phyloP scores from a whole-genome alignment of 23 red algal species.

The Gracilaria gracilis region DNA sequence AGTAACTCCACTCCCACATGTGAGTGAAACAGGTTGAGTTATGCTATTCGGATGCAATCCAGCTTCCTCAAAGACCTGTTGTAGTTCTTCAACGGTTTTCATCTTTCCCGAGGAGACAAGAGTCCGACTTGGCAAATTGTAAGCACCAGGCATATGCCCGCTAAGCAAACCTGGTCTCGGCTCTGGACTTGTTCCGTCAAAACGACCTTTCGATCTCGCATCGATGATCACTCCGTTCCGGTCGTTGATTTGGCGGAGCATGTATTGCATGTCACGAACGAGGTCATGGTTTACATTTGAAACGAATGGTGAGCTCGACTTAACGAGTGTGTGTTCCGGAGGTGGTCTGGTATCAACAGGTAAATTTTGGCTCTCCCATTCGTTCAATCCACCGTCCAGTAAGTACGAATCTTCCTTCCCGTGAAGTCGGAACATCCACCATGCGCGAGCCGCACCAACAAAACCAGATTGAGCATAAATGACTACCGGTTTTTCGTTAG shows the following conservation, averaged over 20 bases:
- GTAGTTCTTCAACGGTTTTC: constrained; percentile 46
- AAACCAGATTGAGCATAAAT: constrained; percentile 76
- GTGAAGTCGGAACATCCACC: constrained; percentile 93
- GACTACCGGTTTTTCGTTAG: constrained; percentile 58
- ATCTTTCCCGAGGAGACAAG: constrained; percentile 49
- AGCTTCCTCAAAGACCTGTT: constrained; percentile 31
- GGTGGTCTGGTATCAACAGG: constrained; percentile 38
- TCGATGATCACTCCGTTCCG: constrained; percentile 72
- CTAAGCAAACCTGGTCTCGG: constrained; percentile 76
- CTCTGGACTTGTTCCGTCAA: constrained; percentile 78
- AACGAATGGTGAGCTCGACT: background rate
- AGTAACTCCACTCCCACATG: constrained; percentile 91
- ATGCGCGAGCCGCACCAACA: constrained; percentile 84
- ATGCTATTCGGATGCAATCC: constrained; percentile 44
- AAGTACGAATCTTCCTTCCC: constrained; percentile 77
- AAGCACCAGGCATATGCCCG: constrained; percentile 81
- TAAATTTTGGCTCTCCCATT: constrained; percentile 51
- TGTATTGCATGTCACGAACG: constrained; percentile 51
- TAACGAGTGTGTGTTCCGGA: background rate
- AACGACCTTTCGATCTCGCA: constrained; percentile 81
- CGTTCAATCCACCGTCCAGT: constrained; percentile 80
- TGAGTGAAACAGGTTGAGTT: constrained; percentile 40
- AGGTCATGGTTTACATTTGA: constrained; percentile 33
- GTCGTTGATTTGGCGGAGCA: constrained; percentile 41
- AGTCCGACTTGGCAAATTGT: constrained; percentile 57